These are phyloP conservation scores for Blastobotrys elegans DNA, from an alignment of 1,139 yeast species.

Conservation along the genomic window DNA sequence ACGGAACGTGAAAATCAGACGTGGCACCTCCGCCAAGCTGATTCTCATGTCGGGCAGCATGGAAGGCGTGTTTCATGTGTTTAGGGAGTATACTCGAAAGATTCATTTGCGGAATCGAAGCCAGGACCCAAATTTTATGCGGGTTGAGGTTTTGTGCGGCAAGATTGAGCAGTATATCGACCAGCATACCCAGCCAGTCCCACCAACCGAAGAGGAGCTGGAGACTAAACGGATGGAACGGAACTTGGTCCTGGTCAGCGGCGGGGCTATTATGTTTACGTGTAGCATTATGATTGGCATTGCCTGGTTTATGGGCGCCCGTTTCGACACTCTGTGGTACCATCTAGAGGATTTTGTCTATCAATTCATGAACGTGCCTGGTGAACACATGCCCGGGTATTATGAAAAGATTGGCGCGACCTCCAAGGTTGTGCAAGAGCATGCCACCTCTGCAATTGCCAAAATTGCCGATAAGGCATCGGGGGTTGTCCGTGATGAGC, in stretches of 20 bases:
- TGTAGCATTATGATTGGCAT: slow-evolving; percentile 25
- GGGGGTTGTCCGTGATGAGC: not conserved
- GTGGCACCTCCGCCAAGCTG: slow-evolving; percentile 80
- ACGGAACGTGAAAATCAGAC: slow-evolving; percentile 77
- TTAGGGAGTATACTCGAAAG: slow-evolving; percentile 64
- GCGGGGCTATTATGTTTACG: slow-evolving; percentile 19
- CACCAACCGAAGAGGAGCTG: slow-evolving; percentile 16
- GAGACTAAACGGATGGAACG: slow-evolving; percentile 20
- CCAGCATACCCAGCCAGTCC: slow-evolving; percentile 26
- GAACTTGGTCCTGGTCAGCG: slow-evolving; percentile 21
- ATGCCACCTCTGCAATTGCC: not conserved
- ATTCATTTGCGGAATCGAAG: slow-evolving; percentile 79
- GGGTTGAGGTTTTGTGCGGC: slow-evolving; percentile 80
- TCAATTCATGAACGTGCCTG: slow-evolving; percentile 12
- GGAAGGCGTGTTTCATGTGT: slow-evolving; percentile 69
- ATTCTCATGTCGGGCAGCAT: slow-evolving; percentile 71
- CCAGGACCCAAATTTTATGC: slow-evolving; percentile 80
- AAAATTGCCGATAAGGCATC: not conserved
- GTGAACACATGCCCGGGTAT: slow-evolving; percentile 11
- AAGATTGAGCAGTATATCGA: slow-evolving; percentile 84
- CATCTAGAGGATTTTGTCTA: slow-evolving; percentile 17
- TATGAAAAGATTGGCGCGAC: slow-evolving; percentile 2
- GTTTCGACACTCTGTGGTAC: slow-evolving; percentile 24
- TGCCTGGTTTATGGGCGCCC: slow-evolving; percentile 29
- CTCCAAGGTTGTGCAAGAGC: not conserved